Evolutionary conservation across 78 protist species (phyloP), one percentile per base, ranked within the genome.

Genomic region (Monosiga brevicollis): DNA sequence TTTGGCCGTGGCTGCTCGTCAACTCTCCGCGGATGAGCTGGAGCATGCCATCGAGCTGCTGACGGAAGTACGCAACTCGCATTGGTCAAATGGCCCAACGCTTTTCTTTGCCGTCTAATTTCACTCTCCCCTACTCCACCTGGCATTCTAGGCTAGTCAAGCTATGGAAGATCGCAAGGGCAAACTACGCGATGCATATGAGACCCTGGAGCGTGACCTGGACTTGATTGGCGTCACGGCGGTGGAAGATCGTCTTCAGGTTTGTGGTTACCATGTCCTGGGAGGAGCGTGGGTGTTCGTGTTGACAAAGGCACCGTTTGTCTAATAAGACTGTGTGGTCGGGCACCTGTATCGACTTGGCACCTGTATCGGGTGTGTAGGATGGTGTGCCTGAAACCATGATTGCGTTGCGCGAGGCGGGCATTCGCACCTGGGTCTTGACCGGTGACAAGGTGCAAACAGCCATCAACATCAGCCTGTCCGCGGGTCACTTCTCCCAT

Each of bases 391-490:
- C 90, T 3, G 81, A 82, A 3, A 72, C 90, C 36, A 83, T 87
- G 1, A 75, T 79, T 26, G 20, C 20, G 39, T 62, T 87, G 22
- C 80, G 9, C 38, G 73, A 76, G 79, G 86, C 86, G 15, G 71
- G 29, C 40, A 87, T 87, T 62, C 75, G 75, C 54, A 36, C 42
- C 24, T 95, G 96, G 95, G 84, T 95, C 84, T 84, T 95, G 39
- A 94, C 98, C 32, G 98, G 98, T 42, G 99, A 97, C 89, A 95
- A 96, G 89, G 93, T 85, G 80, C 98, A 95, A 87, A 96, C 98
- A 11, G 99, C 99, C 22, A 91, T 95, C 62, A 96, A 96, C 90
- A 95, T 97, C 82, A 98, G 96, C 2, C 83, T 79, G 36, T 88
- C 96, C 25, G 77, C 84, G 37, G 39, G 54, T n/a, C 41, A 93